Evolutionary conservation across 1,139 yeast genomes (phyloP).

Genomic region (Magnusiomyces paraingens): DNA sequence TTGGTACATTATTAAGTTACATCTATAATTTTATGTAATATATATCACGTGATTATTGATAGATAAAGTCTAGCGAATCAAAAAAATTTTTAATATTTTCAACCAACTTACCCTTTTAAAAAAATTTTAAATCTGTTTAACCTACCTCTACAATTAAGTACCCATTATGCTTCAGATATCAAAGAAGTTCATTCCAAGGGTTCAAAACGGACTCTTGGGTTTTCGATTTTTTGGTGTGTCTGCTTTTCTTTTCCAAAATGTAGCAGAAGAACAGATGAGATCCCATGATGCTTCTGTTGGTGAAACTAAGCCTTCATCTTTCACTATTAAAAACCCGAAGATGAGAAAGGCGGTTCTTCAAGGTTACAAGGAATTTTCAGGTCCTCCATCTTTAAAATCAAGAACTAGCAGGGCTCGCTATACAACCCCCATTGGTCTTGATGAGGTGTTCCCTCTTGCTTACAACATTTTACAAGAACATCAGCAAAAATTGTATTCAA

Average conservation of each 20-base stretch:
- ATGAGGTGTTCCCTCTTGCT: conserved; percentile 67
- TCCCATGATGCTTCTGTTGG: neutral
- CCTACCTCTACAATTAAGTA: no score
- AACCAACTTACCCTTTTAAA: neutral
- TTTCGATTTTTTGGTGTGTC: no score
- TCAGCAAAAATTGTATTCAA: conserved; percentile 26
- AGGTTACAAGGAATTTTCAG: conserved; percentile 33
- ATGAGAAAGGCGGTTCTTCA: conserved; percentile 32
- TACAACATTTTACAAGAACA: conserved; percentile 53
- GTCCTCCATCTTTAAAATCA: conserved; percentile 46
- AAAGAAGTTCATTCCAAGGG: no score
- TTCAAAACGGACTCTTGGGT: no score
- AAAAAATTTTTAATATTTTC: neutral
- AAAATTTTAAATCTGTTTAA: neutral
- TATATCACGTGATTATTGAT: neutral
- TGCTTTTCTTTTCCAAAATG: no score
- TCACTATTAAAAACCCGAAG: conserved; percentile 28
- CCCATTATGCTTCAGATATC: no score
- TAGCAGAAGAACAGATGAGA: no score
- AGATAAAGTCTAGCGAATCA: neutral
- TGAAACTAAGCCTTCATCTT: conserved; percentile 12
- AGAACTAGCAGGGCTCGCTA: conserved; percentile 46
- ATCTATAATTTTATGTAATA: no score
- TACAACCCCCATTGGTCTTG: conserved; percentile 60
- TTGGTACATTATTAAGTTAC: no score